phyloP scores from a whole-genome alignment of 208 protist genomes.

The Leishmania turanica region DNA sequence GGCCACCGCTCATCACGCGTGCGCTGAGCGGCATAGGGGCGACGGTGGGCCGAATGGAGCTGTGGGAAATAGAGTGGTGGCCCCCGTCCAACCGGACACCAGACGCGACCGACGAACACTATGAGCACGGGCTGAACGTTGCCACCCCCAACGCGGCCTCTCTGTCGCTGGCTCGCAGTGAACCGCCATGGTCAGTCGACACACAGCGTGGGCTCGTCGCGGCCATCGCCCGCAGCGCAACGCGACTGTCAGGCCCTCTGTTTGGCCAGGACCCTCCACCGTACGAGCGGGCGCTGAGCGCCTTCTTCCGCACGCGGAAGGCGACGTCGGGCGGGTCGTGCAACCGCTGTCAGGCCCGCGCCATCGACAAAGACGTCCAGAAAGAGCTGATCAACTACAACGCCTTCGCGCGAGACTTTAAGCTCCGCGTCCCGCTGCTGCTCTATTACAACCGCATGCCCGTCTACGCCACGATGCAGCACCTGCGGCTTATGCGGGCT shows the following conservation, averaged over 20 bases:
- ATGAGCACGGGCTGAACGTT: slow-evolving; percentile 15
- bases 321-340: slow-evolving; percentile 14
- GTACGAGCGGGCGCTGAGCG: slow-evolving; percentile 21
- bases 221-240: background rate
- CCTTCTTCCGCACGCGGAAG: slow-evolving; percentile 29
- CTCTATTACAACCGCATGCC: slow-evolving; percentile 38
- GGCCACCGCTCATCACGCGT: slow-evolving; percentile 3
- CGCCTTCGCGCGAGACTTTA: slow-evolving; percentile 14
- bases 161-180: slow-evolving; percentile 23
- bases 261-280: slow-evolving; percentile 11
- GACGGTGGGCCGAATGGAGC: slow-evolving; percentile 4
- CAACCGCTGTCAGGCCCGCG: slow-evolving; percentile 15
- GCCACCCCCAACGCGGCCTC: slow-evolving; percentile 20
- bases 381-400: slow-evolving; percentile 20
- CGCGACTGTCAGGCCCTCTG: background rate
- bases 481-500: slow-evolving; percentile 21
- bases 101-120: slow-evolving; percentile 1
- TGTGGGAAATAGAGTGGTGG: slow-evolving; percentile 23
- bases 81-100: slow-evolving; percentile 18
- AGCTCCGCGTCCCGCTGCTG: slow-evolving; percentile 30
- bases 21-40: slow-evolving; percentile 1
- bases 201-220: slow-evolving; percentile 9
- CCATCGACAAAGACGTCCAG: slow-evolving; percentile 15
- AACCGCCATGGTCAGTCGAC: slow-evolving; percentile 26
- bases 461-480: slow-evolving; percentile 30